phyloP scores from a whole-genome alignment of 2,329 filamentous ascomycete species.

The Blastomyces parvus region DNA sequence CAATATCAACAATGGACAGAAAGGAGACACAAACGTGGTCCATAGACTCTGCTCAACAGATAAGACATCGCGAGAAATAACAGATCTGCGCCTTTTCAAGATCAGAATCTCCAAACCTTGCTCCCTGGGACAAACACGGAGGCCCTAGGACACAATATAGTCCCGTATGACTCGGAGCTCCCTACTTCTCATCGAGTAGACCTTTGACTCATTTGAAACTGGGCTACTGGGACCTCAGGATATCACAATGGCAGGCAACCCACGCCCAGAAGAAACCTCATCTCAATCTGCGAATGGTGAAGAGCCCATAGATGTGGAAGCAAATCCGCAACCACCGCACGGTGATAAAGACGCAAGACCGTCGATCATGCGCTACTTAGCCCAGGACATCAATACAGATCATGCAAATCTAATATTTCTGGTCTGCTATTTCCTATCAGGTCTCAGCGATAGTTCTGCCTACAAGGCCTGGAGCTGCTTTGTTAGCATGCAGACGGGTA shows the following conservation, averaged over 20 bases:
- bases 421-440: slow-evolving; percentile 34
- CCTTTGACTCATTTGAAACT: neutral
- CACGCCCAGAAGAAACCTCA: neutral
- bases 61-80: neutral
- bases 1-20: neutral
- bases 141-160: neutral
- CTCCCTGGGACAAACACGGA: neutral
- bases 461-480: slow-evolving; percentile 42
- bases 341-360: neutral
- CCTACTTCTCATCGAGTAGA: neutral
- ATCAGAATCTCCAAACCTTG: neutral
- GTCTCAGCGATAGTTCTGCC: slow-evolving; percentile 37
- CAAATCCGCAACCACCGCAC: neutral
- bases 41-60: neutral
- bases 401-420: slow-evolving; percentile 31
- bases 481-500: slow-evolving; percentile 41
- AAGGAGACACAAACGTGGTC: neutral
- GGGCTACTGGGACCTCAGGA: neutral
- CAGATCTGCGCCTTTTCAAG: neutral
- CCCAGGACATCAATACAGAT: slow-evolving; percentile 20
- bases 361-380: slow-evolving; percentile 5
- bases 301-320: slow-evolving; percentile 4
- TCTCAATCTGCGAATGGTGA: neutral
- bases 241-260: neutral
- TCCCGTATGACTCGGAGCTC: neutral